Evolutionary conservation across 768 basidiomycete genomes (phyloP), one percentile per base, ranked within the genome.

Genomic region (Neoboletus subvelutipes): DNA sequence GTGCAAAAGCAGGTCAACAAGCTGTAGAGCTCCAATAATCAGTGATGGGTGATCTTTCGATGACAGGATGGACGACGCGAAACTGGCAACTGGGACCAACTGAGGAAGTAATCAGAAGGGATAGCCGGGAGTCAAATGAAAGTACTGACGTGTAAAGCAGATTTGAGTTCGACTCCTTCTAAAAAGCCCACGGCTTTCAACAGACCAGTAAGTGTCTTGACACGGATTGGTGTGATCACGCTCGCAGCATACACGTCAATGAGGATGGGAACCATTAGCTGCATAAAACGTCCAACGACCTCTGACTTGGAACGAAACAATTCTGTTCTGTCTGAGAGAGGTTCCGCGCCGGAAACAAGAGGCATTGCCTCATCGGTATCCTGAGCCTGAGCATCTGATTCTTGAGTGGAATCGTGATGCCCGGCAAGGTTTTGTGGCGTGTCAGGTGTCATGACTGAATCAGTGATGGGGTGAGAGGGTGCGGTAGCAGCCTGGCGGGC

Each of bases 221-320:
- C 83, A 57, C 97, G 82, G 12, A 98, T 86, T 3, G 91, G 85
- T 0, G 87, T 84, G 48, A 88, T 86, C 28, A 98, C 95, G 70
- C 93, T 97, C 31, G 97, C 96, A n/a, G 95, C 90, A 73, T 98
- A 98, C n/a, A 99, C 95, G 65, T 98, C 97, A 56, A 98, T 87
- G 54, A 99, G 81, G 54, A 97, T 93, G 1, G 97, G 97, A 0
- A 98, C 87, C 65, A 94, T 85, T 34, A 96, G 77, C 46, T 85
- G 83, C 83, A 95, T 91, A 73, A 94, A 98, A 17, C 86, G 83
- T 20, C 83, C 85, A 48, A 95, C 88, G 28, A 92, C 84, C n/a
- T 76, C 79, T 24, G 88, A 82, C 58, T 88, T 86, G 5, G 83
- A 84, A 53, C 88, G 84, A 43, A 95, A 73, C 45, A 97, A 70